Conservation (phyloP, 108 stramenopile genomes). For the Bacterosira constricta region DNA sequence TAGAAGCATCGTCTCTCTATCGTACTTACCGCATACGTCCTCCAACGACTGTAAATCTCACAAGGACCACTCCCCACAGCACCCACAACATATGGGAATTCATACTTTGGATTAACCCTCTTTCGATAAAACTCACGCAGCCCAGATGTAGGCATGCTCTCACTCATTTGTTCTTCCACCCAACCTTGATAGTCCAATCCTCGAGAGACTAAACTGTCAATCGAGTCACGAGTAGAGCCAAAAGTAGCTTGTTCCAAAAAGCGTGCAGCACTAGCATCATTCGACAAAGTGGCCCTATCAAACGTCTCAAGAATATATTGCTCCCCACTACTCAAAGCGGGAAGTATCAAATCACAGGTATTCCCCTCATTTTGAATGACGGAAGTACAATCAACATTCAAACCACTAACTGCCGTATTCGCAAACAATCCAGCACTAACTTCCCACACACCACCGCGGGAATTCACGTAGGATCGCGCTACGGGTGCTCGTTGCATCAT, state of each 20-base stretch:
- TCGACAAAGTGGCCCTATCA: neutral
- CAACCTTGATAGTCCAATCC: too few relatives aligned
- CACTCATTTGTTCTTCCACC: too few relatives aligned
- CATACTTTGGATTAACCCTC: too few relatives aligned
- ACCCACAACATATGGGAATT: too few relatives aligned
- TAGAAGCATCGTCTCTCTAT: too few relatives aligned
- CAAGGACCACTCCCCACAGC: too few relatives aligned
- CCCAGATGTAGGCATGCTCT: too few relatives aligned
- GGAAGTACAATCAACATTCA: constrained; percentile 14
- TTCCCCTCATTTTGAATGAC: neutral
- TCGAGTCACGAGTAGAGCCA: constrained; percentile 39
- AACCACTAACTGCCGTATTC: constrained; percentile 1
- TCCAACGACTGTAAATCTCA: too few relatives aligned
- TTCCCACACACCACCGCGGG: constrained; percentile 21
- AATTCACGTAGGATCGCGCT: constrained; percentile 18
- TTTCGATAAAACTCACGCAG: too few relatives aligned
- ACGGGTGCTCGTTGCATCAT: constrained; percentile 6
- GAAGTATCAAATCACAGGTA: constrained; percentile 25
- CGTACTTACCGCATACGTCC: too few relatives aligned
- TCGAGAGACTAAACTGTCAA: constrained; percentile 22
- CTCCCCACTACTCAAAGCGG: constrained; percentile 10
- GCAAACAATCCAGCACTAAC: constrained; percentile 21
- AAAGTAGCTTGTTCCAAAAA: constrained; percentile 72
- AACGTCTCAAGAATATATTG: constrained; percentile 17
- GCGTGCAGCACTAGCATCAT: constrained; percentile 44